Evolutionary conservation across 129 eudicot genomes (phyloP).

Genomic region (Oenanthe sinensis): DNA sequence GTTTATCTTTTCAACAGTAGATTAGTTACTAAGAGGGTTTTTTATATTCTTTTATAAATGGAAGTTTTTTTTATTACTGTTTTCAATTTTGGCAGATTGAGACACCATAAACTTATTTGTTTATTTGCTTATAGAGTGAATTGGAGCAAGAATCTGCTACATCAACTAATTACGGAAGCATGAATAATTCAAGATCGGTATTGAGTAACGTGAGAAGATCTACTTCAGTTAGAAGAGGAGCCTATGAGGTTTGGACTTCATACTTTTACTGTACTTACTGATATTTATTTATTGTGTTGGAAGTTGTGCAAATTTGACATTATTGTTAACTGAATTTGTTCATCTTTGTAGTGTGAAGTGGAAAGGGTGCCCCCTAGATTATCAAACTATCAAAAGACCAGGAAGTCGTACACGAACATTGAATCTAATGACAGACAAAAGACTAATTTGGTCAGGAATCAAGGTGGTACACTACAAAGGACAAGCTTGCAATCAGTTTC

Average conservation of each 20-base stretch:
- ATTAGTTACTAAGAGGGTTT: background rate
- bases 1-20: background rate
- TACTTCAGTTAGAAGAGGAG: constrained; percentile 4
- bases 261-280: background rate
- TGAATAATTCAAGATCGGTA: background rate
- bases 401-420: constrained; percentile 18
- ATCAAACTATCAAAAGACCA: constrained; percentile 19
- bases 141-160: constrained; percentile 8
- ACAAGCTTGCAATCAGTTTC: constrained; percentile 14
- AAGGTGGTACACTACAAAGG: constrained; percentile 9
- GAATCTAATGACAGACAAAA: constrained; percentile 22
- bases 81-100: background rate
- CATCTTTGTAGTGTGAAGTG: constrained; percentile 31
- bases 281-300: background rate
- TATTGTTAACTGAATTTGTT: background rate
- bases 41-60: background rate
- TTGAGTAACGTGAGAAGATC: background rate
- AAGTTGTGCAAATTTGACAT: background rate
- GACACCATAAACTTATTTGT: background rate
- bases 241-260: constrained; percentile 1
- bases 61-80: background rate
- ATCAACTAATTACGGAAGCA: background rate
- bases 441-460: constrained; percentile 20
- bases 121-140: constrained; percentile 4
- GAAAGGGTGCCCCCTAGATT: constrained; percentile 27